phyloP scores from a whole-genome alignment of 2,329 filamentous ascomycete genomes.

The Diaporthe humulicola region DNA sequence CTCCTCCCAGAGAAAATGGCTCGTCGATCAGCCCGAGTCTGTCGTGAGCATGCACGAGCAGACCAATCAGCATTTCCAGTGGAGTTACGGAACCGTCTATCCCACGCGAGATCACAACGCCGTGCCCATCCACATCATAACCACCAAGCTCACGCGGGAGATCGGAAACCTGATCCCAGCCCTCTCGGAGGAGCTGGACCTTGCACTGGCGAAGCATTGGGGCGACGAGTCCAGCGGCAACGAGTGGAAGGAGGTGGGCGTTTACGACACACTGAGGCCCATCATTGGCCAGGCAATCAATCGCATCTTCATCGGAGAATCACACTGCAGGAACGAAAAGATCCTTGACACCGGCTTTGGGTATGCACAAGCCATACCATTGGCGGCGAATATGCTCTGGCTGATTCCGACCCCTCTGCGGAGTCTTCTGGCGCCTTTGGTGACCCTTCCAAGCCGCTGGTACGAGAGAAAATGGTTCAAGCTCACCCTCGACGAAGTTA shows the following conservation, averaged over 20 bases:
- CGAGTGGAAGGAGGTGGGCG: constrained; percentile 35
- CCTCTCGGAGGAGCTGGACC: constrained; percentile 32
- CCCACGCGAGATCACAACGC: constrained; percentile 34
- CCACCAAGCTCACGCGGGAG: constrained; percentile 31
- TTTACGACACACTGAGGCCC: constrained; percentile 32
- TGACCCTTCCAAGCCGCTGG: constrained; percentile 27
- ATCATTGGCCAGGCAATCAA: constrained; percentile 36
- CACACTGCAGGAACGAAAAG: constrained; percentile 16
- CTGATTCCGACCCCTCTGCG: constrained; percentile 24
- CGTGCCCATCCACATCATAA: constrained; percentile 34
- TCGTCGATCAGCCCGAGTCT: constrained; percentile 34
- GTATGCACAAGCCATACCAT: constrained; percentile 31
- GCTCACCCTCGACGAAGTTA: constrained; percentile 29
- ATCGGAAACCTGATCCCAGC: constrained; percentile 33
- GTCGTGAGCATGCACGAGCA: constrained; percentile 37
- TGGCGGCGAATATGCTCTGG: constrained; percentile 33
- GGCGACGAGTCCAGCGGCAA: constrained; percentile 6
- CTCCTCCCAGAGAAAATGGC: constrained; percentile 30
- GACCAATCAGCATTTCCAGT: constrained; percentile 33
- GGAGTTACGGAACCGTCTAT: constrained; percentile 31
- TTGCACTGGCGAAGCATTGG: constrained; percentile 30
- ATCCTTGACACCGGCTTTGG: constrained; percentile 30
- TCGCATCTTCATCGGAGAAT: constrained; percentile 31
- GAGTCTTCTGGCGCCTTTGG: constrained; percentile 30
- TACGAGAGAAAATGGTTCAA: constrained; percentile 34